Evolutionary conservation across 2,329 filamentous ascomycete genomes (phyloP).

Genomic region (Nothophaeocryptopus gaeumannii): DNA sequence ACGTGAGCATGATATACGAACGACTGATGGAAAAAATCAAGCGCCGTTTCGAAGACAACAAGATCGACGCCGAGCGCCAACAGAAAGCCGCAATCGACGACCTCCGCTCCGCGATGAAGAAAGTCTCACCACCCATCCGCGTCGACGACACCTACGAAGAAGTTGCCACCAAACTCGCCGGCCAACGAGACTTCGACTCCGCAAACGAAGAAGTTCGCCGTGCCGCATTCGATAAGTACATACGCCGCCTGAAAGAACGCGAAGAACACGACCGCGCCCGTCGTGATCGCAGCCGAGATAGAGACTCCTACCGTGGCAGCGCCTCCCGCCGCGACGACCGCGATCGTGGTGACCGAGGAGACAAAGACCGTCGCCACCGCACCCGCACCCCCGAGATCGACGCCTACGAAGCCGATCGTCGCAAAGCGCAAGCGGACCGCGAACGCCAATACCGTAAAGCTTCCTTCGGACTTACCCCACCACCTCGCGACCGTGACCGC

Average conservation of each 20-base stretch:
- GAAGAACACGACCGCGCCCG: conserved; percentile 56
- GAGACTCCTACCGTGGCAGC: conserved; percentile 53
- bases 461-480: conserved; percentile 36
- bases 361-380: conserved; percentile 42
- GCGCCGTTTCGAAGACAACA: conserved; percentile 78
- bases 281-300: conserved; percentile 39
- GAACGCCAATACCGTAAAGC: conserved; percentile 89
- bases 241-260: conserved; percentile 84
- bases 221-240: conserved; percentile 84
- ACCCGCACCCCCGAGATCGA: conserved; percentile 82
- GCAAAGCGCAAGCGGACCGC: conserved; percentile 88
- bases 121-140: conserved; percentile 78
- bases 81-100: conserved; percentile 82
- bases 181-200: conserved; percentile 81
- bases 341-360: conserved; percentile 44
- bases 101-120: conserved; percentile 82
- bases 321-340: conserved; percentile 44
- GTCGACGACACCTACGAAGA: conserved; percentile 83
- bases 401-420: conserved; percentile 90
- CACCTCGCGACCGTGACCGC: conserved; percentile 33
- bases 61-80: conserved; percentile 74
- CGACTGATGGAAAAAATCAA: conserved; percentile 83
- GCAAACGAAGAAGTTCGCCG: conserved; percentile 79
- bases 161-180: conserved; percentile 74
- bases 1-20: conserved; percentile 77